Percentiles rank a stretch among this genome's conserved stretches.
Evolutionary conservation across 2,329 filamentous ascomycete species (phyloP).

Genomic region (Aspergillus viridinutans): DNA sequence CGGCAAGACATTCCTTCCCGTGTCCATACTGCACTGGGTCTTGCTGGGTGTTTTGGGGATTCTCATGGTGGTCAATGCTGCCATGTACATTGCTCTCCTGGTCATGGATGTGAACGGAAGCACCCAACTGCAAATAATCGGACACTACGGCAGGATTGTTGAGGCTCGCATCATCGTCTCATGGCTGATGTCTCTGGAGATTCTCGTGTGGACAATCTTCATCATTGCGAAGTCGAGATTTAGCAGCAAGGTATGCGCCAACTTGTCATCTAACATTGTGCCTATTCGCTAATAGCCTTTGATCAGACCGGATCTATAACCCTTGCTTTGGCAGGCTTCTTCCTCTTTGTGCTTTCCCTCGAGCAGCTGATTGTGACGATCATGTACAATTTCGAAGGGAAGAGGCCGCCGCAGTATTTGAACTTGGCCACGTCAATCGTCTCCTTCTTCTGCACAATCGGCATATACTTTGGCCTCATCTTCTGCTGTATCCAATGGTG

Average conservation of each 20-base stretch:
- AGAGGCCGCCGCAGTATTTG: conserved; percentile 9
- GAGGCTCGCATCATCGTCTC: conserved; percentile 12
- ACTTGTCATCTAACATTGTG: not conserved
- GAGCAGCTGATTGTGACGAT: conserved; percentile 11
- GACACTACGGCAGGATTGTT: conserved; percentile 4
- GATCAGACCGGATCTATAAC: conserved; percentile 11
- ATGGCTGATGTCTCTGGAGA: conserved; percentile 19
- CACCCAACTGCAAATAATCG: not conserved
- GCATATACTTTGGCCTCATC: conserved; percentile 17
- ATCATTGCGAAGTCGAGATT: conserved; percentile 14
- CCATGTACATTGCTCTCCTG: conserved; percentile 8
- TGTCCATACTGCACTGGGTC: conserved; percentile 15
- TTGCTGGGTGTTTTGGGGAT: conserved; percentile 7
- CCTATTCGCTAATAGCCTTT: not conserved
- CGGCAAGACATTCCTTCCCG: conserved; percentile 10
- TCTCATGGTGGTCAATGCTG: conserved; percentile 13
- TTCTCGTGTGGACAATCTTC: conserved; percentile 18
- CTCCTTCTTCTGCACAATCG: conserved; percentile 17
- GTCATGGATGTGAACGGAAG: conserved; percentile 3
- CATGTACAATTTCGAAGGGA: conserved; percentile 5
- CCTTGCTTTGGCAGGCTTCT: conserved; percentile 13
- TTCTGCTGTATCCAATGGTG: conserved; percentile 18
- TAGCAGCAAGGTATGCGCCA: conserved; percentile 12
- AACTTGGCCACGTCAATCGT: conserved; percentile 3
- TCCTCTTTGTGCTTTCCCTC: conserved; percentile 15